phyloP scores from a whole-genome alignment of 495 filamentous ascomycete genomes.

The Aspergillus sclerotioniger region DNA sequence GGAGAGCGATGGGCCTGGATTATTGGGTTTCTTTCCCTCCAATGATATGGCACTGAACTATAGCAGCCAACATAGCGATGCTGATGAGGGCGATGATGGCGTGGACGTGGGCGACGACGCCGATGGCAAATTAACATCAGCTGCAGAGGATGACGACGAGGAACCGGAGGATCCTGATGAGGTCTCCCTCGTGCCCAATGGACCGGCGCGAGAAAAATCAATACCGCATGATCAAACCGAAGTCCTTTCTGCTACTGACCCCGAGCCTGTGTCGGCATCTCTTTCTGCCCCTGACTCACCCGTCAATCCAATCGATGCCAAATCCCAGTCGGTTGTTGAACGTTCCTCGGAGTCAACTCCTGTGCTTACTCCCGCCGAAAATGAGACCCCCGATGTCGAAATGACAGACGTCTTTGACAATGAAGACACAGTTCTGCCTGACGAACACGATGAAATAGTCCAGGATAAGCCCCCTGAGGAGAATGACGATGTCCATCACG shows the following conservation, averaged over 20 bases:
- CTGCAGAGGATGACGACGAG: slow-evolving; percentile 25
- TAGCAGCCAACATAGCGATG: slow-evolving; percentile 32
- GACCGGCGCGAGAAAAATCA: slow-evolving; percentile 17
- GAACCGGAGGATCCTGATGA: slow-evolving; percentile 42
- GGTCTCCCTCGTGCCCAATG: slow-evolving; percentile 48
- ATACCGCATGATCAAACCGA: slow-evolving; percentile 5
- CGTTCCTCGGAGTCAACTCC: slow-evolving; percentile 2
- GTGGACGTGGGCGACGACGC: slow-evolving; percentile 19
- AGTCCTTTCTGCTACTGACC: slow-evolving; percentile 1
- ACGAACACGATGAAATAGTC: slow-evolving; percentile 3
- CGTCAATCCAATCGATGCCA: neutral
- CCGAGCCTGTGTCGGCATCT: neutral
- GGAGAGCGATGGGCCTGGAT: slow-evolving; percentile 54
- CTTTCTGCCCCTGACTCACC: neutral
- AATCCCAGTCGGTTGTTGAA: neutral
- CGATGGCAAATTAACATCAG: slow-evolving; percentile 19
- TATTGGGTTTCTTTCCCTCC: slow-evolving; percentile 66
- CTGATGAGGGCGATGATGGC: slow-evolving; percentile 27
- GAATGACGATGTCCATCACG: slow-evolving; percentile 14
- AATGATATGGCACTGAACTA: slow-evolving; percentile 33
- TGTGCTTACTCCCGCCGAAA: slow-evolving; percentile 17
- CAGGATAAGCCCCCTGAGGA: slow-evolving; percentile 7
- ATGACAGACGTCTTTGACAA: slow-evolving; percentile 9
- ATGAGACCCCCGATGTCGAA: slow-evolving; percentile 8
- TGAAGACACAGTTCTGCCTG: neutral